A percentile compares a stretch with the other conserved stretches of the same genome.
Evolutionary conservation across 2,329 filamentous ascomycete species (phyloP).

Genomic region (Phialophora macrospora): DNA sequence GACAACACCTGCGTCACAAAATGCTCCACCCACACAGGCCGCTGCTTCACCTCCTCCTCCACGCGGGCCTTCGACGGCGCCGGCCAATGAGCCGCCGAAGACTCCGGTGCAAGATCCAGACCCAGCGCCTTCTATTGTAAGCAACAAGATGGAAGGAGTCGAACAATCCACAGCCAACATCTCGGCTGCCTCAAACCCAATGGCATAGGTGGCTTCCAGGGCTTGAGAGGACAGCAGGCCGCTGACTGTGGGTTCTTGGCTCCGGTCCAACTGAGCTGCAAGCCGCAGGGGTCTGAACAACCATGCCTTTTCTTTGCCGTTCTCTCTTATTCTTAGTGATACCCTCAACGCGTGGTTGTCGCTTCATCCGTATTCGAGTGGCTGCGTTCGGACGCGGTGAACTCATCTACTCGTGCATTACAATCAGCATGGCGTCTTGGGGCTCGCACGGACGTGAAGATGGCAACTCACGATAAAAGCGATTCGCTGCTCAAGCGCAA

Average conservation of each 20-base stretch:
- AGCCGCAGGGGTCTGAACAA: neutral
- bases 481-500: neutral
- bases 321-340: neutral
- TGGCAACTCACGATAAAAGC: neutral
- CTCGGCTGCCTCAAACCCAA: neutral
- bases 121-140: neutral
- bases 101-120: neutral
- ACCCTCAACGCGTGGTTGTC: neutral
- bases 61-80: neutral
- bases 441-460: neutral
- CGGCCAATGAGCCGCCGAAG: neutral
- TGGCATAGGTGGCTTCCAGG: neutral
- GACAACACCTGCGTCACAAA: neutral
- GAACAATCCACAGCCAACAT: neutral
- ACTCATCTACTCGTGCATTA: neutral
- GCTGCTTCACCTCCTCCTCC: neutral
- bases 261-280: neutral
- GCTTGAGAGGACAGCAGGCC: neutral
- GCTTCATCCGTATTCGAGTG: neutral
- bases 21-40: neutral
- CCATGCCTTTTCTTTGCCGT: neutral
- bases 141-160: constrained; percentile 2
- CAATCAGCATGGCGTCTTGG: neutral
- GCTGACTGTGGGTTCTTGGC: neutral
- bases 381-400: neutral